phyloP scores from a whole-genome alignment of 768 basidiomycete species.

The Lentinula detonsa region DNA sequence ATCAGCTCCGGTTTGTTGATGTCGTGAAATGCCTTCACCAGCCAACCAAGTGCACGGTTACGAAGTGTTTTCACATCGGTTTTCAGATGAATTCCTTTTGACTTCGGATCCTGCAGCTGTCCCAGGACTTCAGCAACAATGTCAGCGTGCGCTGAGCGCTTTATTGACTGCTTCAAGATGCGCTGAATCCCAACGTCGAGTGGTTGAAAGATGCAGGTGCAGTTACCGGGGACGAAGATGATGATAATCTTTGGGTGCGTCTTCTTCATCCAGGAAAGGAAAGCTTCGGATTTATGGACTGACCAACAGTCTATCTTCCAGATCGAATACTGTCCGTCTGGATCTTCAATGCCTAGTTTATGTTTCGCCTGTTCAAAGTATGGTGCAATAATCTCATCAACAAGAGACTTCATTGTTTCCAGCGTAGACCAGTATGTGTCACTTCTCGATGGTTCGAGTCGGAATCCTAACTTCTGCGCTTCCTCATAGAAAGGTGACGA shows the following conservation, averaged over 20 bases:
- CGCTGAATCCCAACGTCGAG: conserved; percentile 29
- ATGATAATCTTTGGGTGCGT: conserved; percentile 24
- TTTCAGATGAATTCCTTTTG: conserved; percentile 14
- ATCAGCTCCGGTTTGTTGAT: conserved; percentile 21
- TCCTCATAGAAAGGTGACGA: background rate
- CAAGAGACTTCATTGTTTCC: conserved; percentile 16
- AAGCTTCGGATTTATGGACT: conserved; percentile 28
- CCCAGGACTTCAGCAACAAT: conserved; percentile 20
- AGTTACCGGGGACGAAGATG: conserved; percentile 23
- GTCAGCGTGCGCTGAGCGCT: conserved; percentile 14
- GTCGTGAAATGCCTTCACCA: conserved; percentile 18
- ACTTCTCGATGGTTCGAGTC: conserved; percentile 9
- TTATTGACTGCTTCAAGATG: conserved; percentile 16
- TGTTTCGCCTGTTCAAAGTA: conserved; percentile 17
- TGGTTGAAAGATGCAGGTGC: conserved; percentile 22
- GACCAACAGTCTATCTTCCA: conserved; percentile 29
- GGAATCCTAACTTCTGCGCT: background rate
- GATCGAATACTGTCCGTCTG: conserved; percentile 7
- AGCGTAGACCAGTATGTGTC: conserved; percentile 22
- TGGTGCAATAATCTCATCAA: conserved; percentile 19
- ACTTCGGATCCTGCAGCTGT: conserved; percentile 9
- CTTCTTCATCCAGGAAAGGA: conserved; percentile 25
- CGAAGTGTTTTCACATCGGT: conserved; percentile 15
- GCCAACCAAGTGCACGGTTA: conserved; percentile 20
- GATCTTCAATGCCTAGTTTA: conserved; percentile 4